These are phyloP conservation scores for Eimeria nieschulzi DNA, from an alignment of 169 alveolate species.

Conservation along the genomic window DNA sequence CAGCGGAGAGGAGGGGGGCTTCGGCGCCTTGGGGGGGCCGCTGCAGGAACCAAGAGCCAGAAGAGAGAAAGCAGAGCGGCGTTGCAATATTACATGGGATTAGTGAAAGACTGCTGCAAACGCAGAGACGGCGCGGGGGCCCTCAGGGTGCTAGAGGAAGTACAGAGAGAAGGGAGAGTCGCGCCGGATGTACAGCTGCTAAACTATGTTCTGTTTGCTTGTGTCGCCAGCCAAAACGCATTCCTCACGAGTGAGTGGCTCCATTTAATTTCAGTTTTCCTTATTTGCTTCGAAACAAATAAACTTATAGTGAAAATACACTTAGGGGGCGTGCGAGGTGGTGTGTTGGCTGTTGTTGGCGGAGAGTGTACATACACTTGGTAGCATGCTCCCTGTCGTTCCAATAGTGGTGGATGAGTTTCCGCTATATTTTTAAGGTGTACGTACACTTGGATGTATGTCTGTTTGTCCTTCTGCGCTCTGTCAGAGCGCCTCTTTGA, in stretches of 20 bases:
- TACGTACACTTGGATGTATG: not conserved
- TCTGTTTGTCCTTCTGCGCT: not conserved
- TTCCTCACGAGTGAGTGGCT: not conserved
- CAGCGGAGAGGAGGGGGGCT: not conserved
- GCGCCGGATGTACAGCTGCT: conserved; percentile 46
- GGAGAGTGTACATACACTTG: too few species aligned
- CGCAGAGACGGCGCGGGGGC: conserved; percentile 45
- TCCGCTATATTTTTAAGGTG: not conserved
- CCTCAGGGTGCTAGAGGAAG: not conserved
- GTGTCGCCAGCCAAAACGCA: conserved; percentile 30
- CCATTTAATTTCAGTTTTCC: not conserved
- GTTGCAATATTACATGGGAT: conserved; percentile 56
- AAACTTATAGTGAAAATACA: too few species aligned
- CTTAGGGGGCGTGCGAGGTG: too few species aligned
- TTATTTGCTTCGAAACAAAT: not conserved
- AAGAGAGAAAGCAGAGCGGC: conserved; percentile 14
- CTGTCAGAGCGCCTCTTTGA: conserved; percentile 16
- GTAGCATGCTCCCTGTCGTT: too few species aligned
- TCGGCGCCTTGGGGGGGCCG: not conserved
- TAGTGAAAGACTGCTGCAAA: conserved; percentile 30
- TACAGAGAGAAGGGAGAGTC: conserved; percentile 32
- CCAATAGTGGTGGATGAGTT: not conserved
- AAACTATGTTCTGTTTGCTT: conserved; percentile 49
- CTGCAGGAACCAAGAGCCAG: not conserved
- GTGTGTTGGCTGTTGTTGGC: too few species aligned